Conservation (phyloP, 441 rosid species). For the Isatis lusitanica region DNA sequence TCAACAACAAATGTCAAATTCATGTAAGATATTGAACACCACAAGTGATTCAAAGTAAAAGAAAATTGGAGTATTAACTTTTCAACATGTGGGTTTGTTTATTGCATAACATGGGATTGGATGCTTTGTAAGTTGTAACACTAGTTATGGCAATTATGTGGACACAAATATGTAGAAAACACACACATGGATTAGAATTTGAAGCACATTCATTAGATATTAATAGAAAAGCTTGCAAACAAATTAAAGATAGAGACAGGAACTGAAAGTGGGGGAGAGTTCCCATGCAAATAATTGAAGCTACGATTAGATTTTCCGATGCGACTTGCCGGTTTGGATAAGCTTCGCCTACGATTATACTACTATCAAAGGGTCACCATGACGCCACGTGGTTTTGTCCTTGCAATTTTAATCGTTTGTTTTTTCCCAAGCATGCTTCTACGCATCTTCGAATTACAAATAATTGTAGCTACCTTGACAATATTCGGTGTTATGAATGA, state of each 20-base stretch:
- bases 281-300: constrained; percentile 41
- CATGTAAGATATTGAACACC: background rate
- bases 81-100: constrained; percentile 27
- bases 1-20: constrained; percentile 21
- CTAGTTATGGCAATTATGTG: constrained; percentile 3
- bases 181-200: constrained; percentile 20
- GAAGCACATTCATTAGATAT: constrained; percentile 27
- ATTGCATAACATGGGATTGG: constrained; percentile 22
- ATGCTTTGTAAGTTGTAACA: background rate
- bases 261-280: constrained; percentile 36
- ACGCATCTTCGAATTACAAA: constrained; percentile 7
- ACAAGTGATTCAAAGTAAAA: too few relatives aligned
- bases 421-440: background rate
- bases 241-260: constrained; percentile 32
- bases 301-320: constrained; percentile 36
- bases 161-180: constrained; percentile 24
- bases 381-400: constrained; percentile 28
- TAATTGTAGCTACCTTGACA: constrained; percentile 15
- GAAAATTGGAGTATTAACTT: background rate
- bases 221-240: constrained; percentile 27
- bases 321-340: constrained; percentile 40
- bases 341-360: constrained; percentile 17
- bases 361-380: constrained; percentile 16
- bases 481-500: background rate
- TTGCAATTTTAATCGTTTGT: background rate